These are phyloP conservation scores for Colletotrichum sp. DNA, from an alignment of 2,329 filamentous ascomycete genomes.

Conservation along the genomic window DNA sequence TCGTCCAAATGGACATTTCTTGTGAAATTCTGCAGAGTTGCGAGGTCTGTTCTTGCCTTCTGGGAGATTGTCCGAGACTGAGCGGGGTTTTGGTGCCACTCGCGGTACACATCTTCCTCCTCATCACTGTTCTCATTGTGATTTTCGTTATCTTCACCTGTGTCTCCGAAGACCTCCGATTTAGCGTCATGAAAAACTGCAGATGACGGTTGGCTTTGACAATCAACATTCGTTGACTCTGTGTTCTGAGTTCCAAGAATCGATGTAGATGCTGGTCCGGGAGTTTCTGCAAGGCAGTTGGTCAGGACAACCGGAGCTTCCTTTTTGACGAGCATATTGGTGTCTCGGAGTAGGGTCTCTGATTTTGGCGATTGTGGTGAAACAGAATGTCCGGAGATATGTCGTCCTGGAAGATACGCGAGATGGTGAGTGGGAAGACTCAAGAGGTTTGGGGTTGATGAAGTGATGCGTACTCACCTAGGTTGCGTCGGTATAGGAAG, in stretches of 20 bases:
- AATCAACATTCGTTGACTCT: neutral
- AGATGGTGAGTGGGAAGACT: neutral
- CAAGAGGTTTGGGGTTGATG: neutral
- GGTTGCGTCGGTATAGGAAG: neutral
- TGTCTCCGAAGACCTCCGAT: neutral
- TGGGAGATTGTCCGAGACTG: constrained; percentile 45
- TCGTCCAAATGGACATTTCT: constrained; percentile 39
- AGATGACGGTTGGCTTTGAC: neutral
- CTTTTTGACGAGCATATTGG: neutral
- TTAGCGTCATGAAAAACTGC: neutral
- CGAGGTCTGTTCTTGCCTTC: constrained; percentile 52
- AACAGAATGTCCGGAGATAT: neutral
- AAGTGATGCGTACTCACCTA: neutral
- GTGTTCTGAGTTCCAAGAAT: neutral
- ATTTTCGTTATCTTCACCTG: neutral
- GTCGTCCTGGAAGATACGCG: neutral
- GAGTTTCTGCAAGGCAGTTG: neutral
- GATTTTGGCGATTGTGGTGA: neutral
- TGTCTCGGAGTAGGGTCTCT: neutral
- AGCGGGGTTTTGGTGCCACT: constrained; percentile 31
- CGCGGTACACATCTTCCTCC: constrained; percentile 24
- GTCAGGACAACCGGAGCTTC: neutral
- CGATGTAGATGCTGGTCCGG: neutral
- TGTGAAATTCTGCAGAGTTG: constrained; percentile 50
- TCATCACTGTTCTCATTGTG: neutral